Conservation (phyloP, 352 stramenopile species). For the Globisporangium carolinianum region DNA sequence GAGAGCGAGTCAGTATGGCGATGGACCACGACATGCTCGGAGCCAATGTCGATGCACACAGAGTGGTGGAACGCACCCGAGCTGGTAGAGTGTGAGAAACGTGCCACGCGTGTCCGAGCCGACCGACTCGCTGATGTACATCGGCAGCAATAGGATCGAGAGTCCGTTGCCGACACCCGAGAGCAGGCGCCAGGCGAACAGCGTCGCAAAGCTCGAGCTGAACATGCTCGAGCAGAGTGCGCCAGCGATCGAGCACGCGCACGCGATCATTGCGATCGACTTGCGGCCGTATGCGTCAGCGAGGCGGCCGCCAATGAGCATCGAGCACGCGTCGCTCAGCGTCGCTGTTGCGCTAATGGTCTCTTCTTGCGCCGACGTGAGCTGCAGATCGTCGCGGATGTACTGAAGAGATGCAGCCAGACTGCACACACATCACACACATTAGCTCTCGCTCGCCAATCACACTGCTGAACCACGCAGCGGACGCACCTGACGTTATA, state of each 20-base stretch:
- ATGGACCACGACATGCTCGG: no score
- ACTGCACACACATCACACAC: constrained; percentile 9
- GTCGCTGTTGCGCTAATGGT: constrained; percentile 73
- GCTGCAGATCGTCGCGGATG: constrained; percentile 59
- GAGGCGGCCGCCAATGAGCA: constrained; percentile 65
- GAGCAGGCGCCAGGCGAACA: constrained; percentile 66
- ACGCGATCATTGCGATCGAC: constrained; percentile 64
- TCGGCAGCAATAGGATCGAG: constrained; percentile 81
- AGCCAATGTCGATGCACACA: no score
- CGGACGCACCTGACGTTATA: constrained; percentile 67
- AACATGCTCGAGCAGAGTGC: constrained; percentile 45
- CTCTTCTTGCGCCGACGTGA: constrained; percentile 65
- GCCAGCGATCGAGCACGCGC: constrained; percentile 59
- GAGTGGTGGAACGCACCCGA: constrained; percentile 35
- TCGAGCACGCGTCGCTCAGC: constrained; percentile 71
- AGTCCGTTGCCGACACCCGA: constrained; percentile 75
- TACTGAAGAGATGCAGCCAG: constrained; percentile 77
- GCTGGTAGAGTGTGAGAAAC: constrained; percentile 75
- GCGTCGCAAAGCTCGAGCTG: constrained; percentile 47
- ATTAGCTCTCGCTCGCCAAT: no score
- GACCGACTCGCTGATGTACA: constrained; percentile 86
- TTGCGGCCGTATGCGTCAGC: constrained; percentile 73
- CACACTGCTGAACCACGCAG: no score
- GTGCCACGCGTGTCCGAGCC: constrained; percentile 48
- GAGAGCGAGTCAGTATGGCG: no score